A percentile compares a stretch with the other conserved stretches of the same genome.
Conservation (phyloP, 1,284 basidiomycete genomes). For the Pholiota adiposa region DNA sequence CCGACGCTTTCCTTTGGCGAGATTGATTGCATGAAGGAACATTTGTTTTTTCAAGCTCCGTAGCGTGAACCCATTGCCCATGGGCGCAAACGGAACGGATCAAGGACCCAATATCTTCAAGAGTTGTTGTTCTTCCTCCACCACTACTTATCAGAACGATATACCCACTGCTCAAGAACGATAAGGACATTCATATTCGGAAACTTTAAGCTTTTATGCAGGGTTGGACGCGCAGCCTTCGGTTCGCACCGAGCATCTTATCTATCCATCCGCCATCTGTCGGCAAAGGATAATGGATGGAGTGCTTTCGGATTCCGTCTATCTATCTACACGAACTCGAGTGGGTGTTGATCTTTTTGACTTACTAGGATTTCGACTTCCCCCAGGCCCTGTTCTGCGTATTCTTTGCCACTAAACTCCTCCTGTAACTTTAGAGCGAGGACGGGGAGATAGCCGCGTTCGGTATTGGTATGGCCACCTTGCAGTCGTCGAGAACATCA, state of each 20-base stretch:
- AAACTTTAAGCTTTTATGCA: constrained; percentile 13
- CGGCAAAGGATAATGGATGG: constrained; percentile 6
- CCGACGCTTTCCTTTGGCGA: constrained; percentile 12
- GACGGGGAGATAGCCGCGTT: constrained; percentile 82
- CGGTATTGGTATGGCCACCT: constrained; percentile 88
- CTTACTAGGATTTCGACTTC: constrained; percentile 62
- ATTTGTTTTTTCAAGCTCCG: constrained; percentile 19
- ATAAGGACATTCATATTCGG: constrained; percentile 16
- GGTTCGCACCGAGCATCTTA: constrained; percentile 6
- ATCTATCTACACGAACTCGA: constrained; percentile 52
- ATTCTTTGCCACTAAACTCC: constrained; percentile 47
- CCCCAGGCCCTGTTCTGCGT: constrained; percentile 35
- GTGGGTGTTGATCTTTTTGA: constrained; percentile 60
- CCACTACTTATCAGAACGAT: constrained; percentile 7
- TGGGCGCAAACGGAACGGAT: constrained; percentile 20
- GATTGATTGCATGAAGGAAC: neutral
- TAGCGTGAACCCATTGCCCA: constrained; percentile 9
- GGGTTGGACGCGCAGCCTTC: neutral
- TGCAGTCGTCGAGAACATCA: constrained; percentile 16
- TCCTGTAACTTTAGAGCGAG: constrained; percentile 64
- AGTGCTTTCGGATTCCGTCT: constrained; percentile 13
- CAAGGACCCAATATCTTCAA: constrained; percentile 11
- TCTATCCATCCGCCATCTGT: constrained; percentile 12
- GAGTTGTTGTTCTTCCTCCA: constrained; percentile 6
- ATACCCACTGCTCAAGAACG: constrained; percentile 12